Evolutionary conservation across 2,329 filamentous ascomycete species (phyloP), one percentile per base, ranked within the genome.

Genomic region (Nemania sp.): DNA sequence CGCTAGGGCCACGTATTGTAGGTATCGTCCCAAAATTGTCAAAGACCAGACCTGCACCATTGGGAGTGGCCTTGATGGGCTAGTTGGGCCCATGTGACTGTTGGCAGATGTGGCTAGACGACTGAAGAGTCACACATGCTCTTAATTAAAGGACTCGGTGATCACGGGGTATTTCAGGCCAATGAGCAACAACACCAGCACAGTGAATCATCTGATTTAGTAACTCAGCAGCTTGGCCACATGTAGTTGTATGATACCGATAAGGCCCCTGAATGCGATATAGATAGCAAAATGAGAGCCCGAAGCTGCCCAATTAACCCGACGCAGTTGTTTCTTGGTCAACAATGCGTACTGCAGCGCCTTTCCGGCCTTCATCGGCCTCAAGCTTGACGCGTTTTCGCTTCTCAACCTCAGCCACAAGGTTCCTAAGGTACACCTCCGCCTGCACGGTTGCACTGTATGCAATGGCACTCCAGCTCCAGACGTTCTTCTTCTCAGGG

Each of bases 371-470:
- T 47, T 80, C 79, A 41, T 82, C 81, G 2, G 77, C 78, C 29
- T 82, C 79, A 57, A 75, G 76, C 64, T 78, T 75, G 2, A 75
- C 74, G 57, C 81, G 79, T 70, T 86, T 87, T 73, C 88, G 83
- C 77, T 88, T 88, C 76, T 92, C 91, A 20, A 89, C 87, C 74
- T 96, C 93, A 0, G 85, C 85, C 4, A 96, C 89, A 62, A 97
- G 80, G 15, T 88, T 89, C 80, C 92, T 93, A 69, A 96, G 90
- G 77, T 97, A 96, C 0, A 94, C 91, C 80, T 97, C 93, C 1
- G 93, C 92, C 77, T 93, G 91, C 7, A 93, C 90, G 0, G 92
- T 95, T 15, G 92, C 89, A 70, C 90, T 93, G 79, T 97, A 97
- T 20, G 90, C 89, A n/a, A 94, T 86, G 0, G 94, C 91, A 1